Base-by-base conservation (phyloP, 2,329 filamentous ascomycete genomes). In the Incumbomyces delicatus region DNA sequence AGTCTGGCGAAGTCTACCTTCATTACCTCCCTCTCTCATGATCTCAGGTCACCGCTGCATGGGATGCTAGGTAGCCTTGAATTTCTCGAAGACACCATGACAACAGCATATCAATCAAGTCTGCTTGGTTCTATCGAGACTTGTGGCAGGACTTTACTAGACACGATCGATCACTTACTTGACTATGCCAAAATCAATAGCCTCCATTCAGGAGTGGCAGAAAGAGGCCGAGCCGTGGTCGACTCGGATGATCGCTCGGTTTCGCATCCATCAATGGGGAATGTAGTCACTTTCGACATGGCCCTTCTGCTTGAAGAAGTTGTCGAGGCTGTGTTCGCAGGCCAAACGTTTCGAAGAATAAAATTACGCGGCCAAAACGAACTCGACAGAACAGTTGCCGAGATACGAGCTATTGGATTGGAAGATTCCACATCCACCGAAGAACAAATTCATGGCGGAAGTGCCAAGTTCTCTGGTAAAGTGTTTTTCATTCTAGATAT, bases 271-370 rank as follows among this genome's bases (percentile, higher is more conserved):
- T 8, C 22, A 27, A 27, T 27, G 22, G 22, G 8, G 22, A 34
- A 46, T 10, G 22, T 33, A 7, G 31, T 42, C 5, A 39, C 32
- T 29, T 40, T 69, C 0, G 67, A 74, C 47, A 57, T 76, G 0
- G 66, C 68, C 13, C 60, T 68, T 2, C 53, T 76, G 4, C 66
- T 72, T 0, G 75, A 77, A 56, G 74, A 77, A 51, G 73, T 76
- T 0, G 66, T 75, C 2, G 74, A 77, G 45, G 73, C 74, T 2
- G 73, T 77, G 4, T 72, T 63, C 52, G 62, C 66, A 29, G 74
- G 74, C 69, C 75, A 55, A 32, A 50, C 35, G 38, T 49, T 48
- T 46, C 43, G 42, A 45, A 30, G 27, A 40, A 29, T n/a, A 16
- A 34, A 18, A 32, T 29, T 37, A 35, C 44, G 16, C n/a, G 11